Evolutionary conservation across 1,139 yeast species (phyloP), one percentile per base, ranked within the genome.

Genomic region (Candida buenavistaensis): DNA sequence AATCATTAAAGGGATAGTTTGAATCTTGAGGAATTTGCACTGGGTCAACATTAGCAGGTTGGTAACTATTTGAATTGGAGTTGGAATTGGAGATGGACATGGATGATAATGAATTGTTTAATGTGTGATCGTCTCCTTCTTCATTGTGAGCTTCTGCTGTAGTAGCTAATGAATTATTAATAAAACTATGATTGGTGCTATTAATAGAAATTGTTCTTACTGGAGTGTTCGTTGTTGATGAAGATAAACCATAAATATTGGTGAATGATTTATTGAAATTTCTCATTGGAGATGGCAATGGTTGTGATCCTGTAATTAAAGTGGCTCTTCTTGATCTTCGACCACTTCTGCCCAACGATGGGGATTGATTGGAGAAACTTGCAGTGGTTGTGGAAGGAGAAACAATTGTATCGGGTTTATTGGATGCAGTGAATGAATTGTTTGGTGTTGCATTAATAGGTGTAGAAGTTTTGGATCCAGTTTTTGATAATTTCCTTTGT

Each of bases 291-390:
- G 90, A 81, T 1, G 95, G 94, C 35, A 87, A 63, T 10, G 96
- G 95, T 53, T 84, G 92, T 0, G 92, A 82, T 1, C 92, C 96
- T 0, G 95, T 86, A 32, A 90, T 82, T 26, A 88, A 62, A 0
- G 95, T 81, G 9, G 38, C 33, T 31, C 95, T 65, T 50, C 96
- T 72, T 16, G 87, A 68, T 38, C 83, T 65, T 41, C 87, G 63
- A 3, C 75, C 75, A 43, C 64, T 64, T 38, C 75, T 51, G 2
- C 73, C 73, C 16, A 68, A 49, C 0, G 72, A 63, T 2, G 75
- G 73, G 5, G 72, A 59, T n/a, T 22, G 24, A 6, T 22, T 22
- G 13, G 12, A 4, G 11, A 22, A 22, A 36, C 23, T 45, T 32
- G 35, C 29, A 23, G 30, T 21, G n/a, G 36, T 24, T 16, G 24